Base-by-base conservation (phyloP, 2,329 filamentous ascomycete genomes). In the Cladophialophora bantiana region DNA sequence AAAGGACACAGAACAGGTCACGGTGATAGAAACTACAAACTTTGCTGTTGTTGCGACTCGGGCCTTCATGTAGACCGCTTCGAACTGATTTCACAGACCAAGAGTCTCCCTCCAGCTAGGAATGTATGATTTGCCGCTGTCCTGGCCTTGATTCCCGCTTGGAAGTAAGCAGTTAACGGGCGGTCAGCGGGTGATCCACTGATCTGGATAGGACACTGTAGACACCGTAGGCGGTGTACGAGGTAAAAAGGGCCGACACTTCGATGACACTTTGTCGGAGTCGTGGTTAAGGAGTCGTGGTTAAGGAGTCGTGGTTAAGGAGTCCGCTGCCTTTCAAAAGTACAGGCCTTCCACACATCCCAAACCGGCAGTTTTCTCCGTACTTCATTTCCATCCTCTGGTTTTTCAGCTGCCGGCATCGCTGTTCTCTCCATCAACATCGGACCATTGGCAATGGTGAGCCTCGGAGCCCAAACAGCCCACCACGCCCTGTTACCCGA, bases 1-100 rank as follows among this genome's bases (percentile, higher is more conserved):
- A 35, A 20, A 42, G 18, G 26, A 50, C 45, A 50, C 45, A 50
- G 45, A 50, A 50, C 20, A 50, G 45, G 18, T 50, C 20, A 50
- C 18, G 20, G 45, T 50, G 45, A 10, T 50, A 26, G 45, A 48
- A 26, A 26, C 26, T 26, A 2, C 26, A 26, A 26, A 13, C 45
- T 31, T 50, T 50, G 18, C 35, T 36, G 55, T 12, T 58, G 31
- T 12, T 15, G 13, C 55, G 40, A 36, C 36, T 60, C 40, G 6
- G 18, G 45, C 31, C 10, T 36, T n/a, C 31, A 35, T 26, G 35
- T 31, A n/a, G 15, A 56, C 18, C 45, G 26, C 45, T 50, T 50
- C 7, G 10, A 50, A 31, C 45, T 31, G 7, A 31, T 31, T 26
- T 50, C 18, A 50, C 45, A 20, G 13, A 7, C 18, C 7, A 50